Evolutionary conservation across 2,329 filamentous ascomycete species (phyloP).

Genomic region (Colletotrichum acutatum): DNA sequence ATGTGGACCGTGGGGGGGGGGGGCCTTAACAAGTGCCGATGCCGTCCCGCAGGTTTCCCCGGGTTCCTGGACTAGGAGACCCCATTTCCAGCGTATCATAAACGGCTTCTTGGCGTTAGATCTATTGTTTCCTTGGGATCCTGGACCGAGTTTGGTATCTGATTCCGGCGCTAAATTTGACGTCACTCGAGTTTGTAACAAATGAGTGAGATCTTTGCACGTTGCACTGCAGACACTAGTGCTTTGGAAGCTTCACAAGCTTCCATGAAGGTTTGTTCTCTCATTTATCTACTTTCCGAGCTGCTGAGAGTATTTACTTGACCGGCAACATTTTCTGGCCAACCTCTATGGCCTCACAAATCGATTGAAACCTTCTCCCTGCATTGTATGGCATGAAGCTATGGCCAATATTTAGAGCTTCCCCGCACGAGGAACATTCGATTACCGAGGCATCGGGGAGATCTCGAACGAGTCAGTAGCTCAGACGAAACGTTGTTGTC

Average conservation of each 20-base stretch:
- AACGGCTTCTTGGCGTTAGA: not conserved
- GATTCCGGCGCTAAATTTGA: not conserved
- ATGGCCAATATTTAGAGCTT: conserved; percentile 1
- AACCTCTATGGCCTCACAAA: not conserved
- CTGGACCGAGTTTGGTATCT: not conserved
- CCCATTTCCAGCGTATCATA: not conserved
- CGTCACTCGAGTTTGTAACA: not conserved
- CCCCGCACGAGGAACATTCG: not conserved
- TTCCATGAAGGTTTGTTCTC: not conserved
- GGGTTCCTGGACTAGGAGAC: no score
- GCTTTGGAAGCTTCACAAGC: not conserved
- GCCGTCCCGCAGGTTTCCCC: not conserved
- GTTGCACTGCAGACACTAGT: not conserved
- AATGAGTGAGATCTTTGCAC: not conserved
- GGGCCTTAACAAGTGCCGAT: not conserved
- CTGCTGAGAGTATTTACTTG: not conserved
- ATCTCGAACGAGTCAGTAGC: not conserved
- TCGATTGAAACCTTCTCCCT: not conserved
- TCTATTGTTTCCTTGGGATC: no score
- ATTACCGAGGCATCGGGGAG: conserved; percentile 10
- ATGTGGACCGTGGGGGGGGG: not conserved
- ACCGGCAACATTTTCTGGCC: not conserved
- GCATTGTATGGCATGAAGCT: not conserved
- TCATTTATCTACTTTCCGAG: not conserved
- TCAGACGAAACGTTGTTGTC: not conserved